Base-by-base conservation (phyloP, 208 protist species). In the Vickermania spadyakhi region DNA sequence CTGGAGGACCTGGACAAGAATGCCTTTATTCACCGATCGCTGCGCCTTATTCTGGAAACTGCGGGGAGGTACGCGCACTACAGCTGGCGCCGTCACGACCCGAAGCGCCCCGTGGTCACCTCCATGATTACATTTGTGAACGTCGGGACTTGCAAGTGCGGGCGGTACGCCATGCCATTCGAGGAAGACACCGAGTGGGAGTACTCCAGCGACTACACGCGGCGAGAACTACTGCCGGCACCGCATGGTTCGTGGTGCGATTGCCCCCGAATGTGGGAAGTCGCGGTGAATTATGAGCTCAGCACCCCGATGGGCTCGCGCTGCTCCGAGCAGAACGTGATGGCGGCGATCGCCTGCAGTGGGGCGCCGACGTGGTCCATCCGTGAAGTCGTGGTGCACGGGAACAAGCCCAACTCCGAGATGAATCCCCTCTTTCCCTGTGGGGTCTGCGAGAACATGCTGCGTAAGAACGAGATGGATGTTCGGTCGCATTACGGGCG, bases 381-480 rank as follows among this genome's bases (percentile, higher is more conserved):
- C 27, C 79, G 89, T 3, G 85, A 95, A 60, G 73, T 95, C 2
- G 90, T 95, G 62, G 88, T 94, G 36, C 83, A 92, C 55, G 85
- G 85, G 27, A 68, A 73, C 58, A 80, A 83, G 52, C 50, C 58
- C 4, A 75, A 73, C 52, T 82, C 80, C 58, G 81, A 95, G 52
- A 50, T 73, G 14, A 95, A 95, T 66, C 89, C 89, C 29, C 78
- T 95, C 25, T 95, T 95, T 58, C 89, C 89, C 7, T 95, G 89
- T 56, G 89, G 89, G 27, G 89, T 93, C 1, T 95, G 89, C 55
- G 89, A 95, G 67, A 95, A 93, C 64, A 95, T 93, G 85, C 64
- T 95, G 45, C 82, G 81, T 41, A 91, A 83, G 67, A 81, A 91
- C 11, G 83, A 64, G 41, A 80, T 79, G 54, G 89, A 95, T 54